phyloP scores from a whole-genome alignment of 192 early-diverging fungal genomes.

The Glomus cerebriforme region DNA sequence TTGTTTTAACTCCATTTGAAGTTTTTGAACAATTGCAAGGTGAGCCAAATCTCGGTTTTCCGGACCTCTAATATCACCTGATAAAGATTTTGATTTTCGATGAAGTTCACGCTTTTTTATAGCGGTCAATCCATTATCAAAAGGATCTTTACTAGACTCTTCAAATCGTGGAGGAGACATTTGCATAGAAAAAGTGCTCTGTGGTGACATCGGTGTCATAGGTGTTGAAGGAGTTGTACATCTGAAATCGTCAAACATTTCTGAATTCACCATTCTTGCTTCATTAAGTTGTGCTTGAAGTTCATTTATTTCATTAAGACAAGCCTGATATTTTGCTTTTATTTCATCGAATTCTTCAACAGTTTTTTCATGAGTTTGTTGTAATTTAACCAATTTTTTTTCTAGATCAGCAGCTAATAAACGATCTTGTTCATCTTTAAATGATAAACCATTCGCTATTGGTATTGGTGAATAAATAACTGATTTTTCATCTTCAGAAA shows the following conservation, averaged over 20 bases:
- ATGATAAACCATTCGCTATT: not conserved
- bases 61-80: conserved; percentile 2
- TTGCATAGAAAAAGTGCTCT: not conserved
- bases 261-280: not conserved
- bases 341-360: conserved; percentile 6
- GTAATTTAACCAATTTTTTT: conserved; percentile 16
- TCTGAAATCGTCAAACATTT: not conserved
- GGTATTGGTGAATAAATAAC: not conserved
- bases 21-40: conserved; percentile 11
- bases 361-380: conserved; percentile 15
- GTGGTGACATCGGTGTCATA: not conserved
- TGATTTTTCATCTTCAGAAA: not conserved
- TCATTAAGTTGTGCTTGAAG: conserved; percentile 13
- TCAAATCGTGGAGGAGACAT: not conserved
- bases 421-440: conserved; percentile 5
- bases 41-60: conserved; percentile 5
- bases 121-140: not conserved
- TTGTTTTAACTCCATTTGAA: conserved; percentile 30
- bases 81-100: conserved; percentile 24
- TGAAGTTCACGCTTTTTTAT: not conserved
- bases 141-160: not conserved
- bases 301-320: conserved; percentile 27
- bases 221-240: not conserved
- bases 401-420: not conserved
- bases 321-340: conserved; percentile 17